Evolutionary conservation across 129 eudicot genomes (phyloP).

Genomic region (Gnaphalium uliginosum): DNA sequence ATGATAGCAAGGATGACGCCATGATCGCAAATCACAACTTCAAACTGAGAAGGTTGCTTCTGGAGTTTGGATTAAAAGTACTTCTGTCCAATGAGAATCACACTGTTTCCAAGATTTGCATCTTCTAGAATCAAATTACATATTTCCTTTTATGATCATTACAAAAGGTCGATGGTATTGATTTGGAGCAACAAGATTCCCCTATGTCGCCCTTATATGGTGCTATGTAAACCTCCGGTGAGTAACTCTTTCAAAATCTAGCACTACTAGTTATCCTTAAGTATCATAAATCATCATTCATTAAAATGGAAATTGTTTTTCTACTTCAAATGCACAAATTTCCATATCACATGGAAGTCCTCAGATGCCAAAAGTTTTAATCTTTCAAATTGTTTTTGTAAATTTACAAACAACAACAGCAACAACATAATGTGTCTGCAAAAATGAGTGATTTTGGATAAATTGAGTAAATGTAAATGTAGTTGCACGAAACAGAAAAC

Average conservation of each 20-base stretch:
- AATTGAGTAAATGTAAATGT: too few relatives aligned
- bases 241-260: too few relatives aligned
- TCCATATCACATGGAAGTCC: background rate
- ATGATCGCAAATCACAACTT: background rate
- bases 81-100: background rate
- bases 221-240: too few relatives aligned
- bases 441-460: too few relatives aligned
- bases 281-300: background rate
- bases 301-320: background rate
- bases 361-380: background rate
- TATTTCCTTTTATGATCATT: background rate
- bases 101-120: background rate
- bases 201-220: background rate
- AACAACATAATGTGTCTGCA: too few relatives aligned
- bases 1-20: background rate
- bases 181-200: background rate
- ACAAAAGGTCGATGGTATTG: background rate
- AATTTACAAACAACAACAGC: too few relatives aligned
- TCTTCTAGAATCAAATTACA: slow-evolving; percentile 10
- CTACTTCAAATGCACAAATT: background rate
- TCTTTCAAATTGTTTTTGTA: background rate
- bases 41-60: background rate
- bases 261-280: background rate
- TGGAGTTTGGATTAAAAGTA: background rate
- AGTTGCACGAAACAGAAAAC: too few relatives aligned